These are phyloP conservation scores for Orbilia ellipsospora DNA, from an alignment of 2,329 filamentous ascomycete species.

Conservation along the genomic window DNA sequence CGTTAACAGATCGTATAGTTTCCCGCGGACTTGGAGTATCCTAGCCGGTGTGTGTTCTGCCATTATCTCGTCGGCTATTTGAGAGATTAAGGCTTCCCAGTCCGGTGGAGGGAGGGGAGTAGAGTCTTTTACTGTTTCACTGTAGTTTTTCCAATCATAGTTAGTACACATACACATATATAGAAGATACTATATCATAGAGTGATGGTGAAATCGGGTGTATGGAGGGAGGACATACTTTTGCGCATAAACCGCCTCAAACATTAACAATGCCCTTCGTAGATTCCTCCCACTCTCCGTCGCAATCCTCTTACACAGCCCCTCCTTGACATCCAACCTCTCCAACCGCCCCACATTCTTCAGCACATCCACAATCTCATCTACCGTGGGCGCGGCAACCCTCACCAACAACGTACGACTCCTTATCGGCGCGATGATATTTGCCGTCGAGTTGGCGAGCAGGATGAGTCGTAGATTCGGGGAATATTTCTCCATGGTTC, in stretches of 20 bases:
- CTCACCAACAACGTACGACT: slow-evolving; percentile 90
- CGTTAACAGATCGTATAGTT: slow-evolving; percentile 95
- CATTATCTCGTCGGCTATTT: slow-evolving; percentile 93
- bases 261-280: slow-evolving; percentile 91
- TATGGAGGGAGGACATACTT: slow-evolving; percentile 71
- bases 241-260: slow-evolving; percentile 94
- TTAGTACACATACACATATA: background rate
- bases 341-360: slow-evolving; percentile 71
- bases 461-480: slow-evolving; percentile 92
- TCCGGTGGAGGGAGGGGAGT: slow-evolving; percentile 94
- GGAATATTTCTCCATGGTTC: slow-evolving; percentile 99
- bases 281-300: slow-evolving; percentile 91
- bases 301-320: slow-evolving; percentile 84
- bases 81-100: slow-evolving; percentile 90
- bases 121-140: slow-evolving; percentile 87
- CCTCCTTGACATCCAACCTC: slow-evolving; percentile 75
- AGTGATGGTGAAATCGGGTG: background rate
- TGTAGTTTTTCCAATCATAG: slow-evolving; percentile 62
- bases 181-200: background rate
- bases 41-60: slow-evolving; percentile 82
- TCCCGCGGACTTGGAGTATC: slow-evolving; percentile 88
- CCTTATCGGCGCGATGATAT: slow-evolving; percentile 98
- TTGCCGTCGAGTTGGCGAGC: slow-evolving; percentile 93
- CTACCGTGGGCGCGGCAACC: slow-evolving; percentile 86
- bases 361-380: slow-evolving; percentile 83